These are phyloP conservation scores for Pythium brachiatum DNA, from an alignment of 352 stramenopile species.

Conservation along the genomic window DNA sequence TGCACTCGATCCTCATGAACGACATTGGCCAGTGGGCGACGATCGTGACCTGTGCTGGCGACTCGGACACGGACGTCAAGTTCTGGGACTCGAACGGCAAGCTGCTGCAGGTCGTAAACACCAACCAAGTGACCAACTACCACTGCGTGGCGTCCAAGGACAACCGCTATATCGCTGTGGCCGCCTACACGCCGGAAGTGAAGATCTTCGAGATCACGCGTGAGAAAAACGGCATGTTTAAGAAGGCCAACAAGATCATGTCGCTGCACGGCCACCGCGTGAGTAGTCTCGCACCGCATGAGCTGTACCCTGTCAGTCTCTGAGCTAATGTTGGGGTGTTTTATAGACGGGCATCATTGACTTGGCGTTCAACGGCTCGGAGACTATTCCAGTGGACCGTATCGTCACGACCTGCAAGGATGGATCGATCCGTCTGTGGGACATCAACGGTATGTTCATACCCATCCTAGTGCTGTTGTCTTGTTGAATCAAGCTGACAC, in stretches of 20 bases:
- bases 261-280: slow-evolving; percentile 74
- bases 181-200: slow-evolving; percentile 78
- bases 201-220: slow-evolving; percentile 83
- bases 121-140: slow-evolving; percentile 80
- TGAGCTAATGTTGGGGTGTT: neutral
- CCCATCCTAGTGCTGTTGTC: neutral
- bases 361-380: slow-evolving; percentile 72
- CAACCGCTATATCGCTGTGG: slow-evolving; percentile 78
- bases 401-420: slow-evolving; percentile 81
- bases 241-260: slow-evolving; percentile 85
- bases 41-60: slow-evolving; percentile 68
- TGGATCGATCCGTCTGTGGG: slow-evolving; percentile 68
- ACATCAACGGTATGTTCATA: slow-evolving; percentile 65
- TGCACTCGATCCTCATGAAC: slow-evolving; percentile 83
- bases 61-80: slow-evolving; percentile 77
- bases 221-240: slow-evolving; percentile 73
- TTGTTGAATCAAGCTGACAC: too few species aligned
- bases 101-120: slow-evolving; percentile 71
- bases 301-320: too few species aligned
- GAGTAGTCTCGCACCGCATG: too few species aligned
- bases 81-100: slow-evolving; percentile 74
- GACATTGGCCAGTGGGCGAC: slow-evolving; percentile 78
- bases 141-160: slow-evolving; percentile 78
- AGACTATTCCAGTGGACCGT: slow-evolving; percentile 62
- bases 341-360: slow-evolving; percentile 68